Conservation (phyloP, 495 filamentous ascomycete species). For the Terfezia boudieri region DNA sequence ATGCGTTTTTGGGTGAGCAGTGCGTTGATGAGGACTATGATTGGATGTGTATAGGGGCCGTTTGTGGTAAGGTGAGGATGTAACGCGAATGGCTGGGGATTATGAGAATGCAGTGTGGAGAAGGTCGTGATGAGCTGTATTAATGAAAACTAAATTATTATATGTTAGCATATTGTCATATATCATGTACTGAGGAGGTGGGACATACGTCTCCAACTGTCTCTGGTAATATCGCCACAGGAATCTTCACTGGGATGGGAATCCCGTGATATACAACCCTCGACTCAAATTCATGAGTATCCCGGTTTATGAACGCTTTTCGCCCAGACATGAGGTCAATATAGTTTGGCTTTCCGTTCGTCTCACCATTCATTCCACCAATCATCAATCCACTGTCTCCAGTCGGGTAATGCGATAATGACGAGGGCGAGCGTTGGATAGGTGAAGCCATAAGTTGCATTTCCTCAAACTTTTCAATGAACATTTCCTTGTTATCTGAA, state of each 20-base stretch:
- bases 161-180: conserved; percentile 3
- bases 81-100: conserved; percentile 64
- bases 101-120: conserved; percentile 51
- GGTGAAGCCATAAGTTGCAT: conserved; percentile 34
- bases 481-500: conserved; percentile 85
- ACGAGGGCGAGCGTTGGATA: conserved; percentile 7
- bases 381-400: neutral
- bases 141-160: conserved; percentile 42
- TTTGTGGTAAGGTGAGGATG: conserved; percentile 88
- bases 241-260: conserved; percentile 87
- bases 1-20: conserved; percentile 92
- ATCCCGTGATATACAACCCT: conserved; percentile 86
- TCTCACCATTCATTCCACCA: conserved; percentile 7
- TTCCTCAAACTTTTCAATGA: conserved; percentile 89
- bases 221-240: conserved; percentile 76
- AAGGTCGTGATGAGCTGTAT: conserved; percentile 95
- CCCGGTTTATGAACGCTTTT: conserved; percentile 28
- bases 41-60: conserved; percentile 54
- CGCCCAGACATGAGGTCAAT: conserved; percentile 15
- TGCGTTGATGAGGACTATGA: conserved; percentile 55
- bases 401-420: neutral
- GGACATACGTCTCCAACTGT: conserved; percentile 55
- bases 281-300: conserved; percentile 94
- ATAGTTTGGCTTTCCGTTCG: conserved; percentile 9
- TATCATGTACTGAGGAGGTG: neutral